Evolutionary conservation across 352 stramenopile genomes (phyloP), one percentile per base, ranked within the genome.

Genomic region (Pythium dissotocum): DNA sequence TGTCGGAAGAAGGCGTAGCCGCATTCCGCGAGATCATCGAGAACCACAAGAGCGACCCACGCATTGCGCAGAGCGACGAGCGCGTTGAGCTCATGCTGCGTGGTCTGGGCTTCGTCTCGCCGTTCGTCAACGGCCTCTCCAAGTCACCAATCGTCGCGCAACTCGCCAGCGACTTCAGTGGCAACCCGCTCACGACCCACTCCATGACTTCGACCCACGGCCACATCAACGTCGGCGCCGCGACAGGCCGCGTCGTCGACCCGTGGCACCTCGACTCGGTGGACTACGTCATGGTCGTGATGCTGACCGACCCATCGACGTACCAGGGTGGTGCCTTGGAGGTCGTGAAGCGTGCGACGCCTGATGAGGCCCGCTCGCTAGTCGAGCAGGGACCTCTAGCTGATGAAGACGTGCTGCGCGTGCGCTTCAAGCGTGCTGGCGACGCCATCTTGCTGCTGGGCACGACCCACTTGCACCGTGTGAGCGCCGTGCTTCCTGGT

Each of bases 231-330:
- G 66, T 72, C 6, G 66, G 66, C 18, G 59, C 66, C 4, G 66
- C 66, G 7, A 72, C 66, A 13, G 66, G 66, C 26, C 58, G 59
- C 13, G 59, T 68, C 2, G 66, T 72, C 13, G 66, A 72, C 46
- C 66, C 66, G 33, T 67, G 66, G 66, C 66, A 72, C 46, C n/a
- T 72, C 16, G 66, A 72, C 59, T 72, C 66, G 44, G 66, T 72
- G 32, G 66, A 72, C 60, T 72, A 72, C 52, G 66, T 72, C 53
- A 64, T 72, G 59, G 66, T 72, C n/a, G 66, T 72, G 8, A 72
- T 72, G 66, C 66, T 72, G 42, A 72, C 66, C 21, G 66, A 72
- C 40, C 66, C 66, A 0, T 24, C 40, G 3, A 72, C 66, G 2
- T 72, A 67, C 58, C 40, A 72, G 53, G 66, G 66, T 36, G 66